phyloP scores from a whole-genome alignment of 305 asterid genomes.

The Fraxinus floribunda region DNA sequence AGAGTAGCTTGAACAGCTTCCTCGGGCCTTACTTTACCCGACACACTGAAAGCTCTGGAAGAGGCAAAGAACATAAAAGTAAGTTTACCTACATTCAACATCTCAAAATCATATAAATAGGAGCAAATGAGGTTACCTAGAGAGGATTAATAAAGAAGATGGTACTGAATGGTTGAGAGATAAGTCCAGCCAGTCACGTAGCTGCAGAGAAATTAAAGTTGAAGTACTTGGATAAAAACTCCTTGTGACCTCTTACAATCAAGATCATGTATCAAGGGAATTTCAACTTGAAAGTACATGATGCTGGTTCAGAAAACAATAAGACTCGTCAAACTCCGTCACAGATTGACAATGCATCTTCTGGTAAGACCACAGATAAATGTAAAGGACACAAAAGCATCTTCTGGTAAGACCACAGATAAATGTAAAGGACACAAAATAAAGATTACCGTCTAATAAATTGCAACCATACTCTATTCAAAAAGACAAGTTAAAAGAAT shows the following conservation, averaged over 20 bases:
- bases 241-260: neutral
- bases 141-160: slow-evolving; percentile 80
- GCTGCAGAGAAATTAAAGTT: slow-evolving; percentile 48
- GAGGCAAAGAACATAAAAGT: slow-evolving; percentile 17
- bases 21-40: neutral
- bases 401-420: too few relatives aligned
- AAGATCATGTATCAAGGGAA: neutral
- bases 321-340: neutral
- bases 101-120: slow-evolving; percentile 25
- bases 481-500: neutral
- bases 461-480: neutral
- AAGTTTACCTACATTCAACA: slow-evolving; percentile 20
- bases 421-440: too few relatives aligned
- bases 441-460: neutral
- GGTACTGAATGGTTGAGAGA: slow-evolving; percentile 92
- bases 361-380: neutral
- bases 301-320: neutral
- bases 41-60: slow-evolving; percentile 64
- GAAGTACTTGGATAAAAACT: neutral
- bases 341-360: neutral
- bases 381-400: neutral
- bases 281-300: neutral
- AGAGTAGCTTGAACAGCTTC: neutral
- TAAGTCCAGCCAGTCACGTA: slow-evolving; percentile 90
- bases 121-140: slow-evolving; percentile 55